Base-by-base conservation (phyloP, 1,139 yeast genomes). In the Debaryomyces fabryi region DNA sequence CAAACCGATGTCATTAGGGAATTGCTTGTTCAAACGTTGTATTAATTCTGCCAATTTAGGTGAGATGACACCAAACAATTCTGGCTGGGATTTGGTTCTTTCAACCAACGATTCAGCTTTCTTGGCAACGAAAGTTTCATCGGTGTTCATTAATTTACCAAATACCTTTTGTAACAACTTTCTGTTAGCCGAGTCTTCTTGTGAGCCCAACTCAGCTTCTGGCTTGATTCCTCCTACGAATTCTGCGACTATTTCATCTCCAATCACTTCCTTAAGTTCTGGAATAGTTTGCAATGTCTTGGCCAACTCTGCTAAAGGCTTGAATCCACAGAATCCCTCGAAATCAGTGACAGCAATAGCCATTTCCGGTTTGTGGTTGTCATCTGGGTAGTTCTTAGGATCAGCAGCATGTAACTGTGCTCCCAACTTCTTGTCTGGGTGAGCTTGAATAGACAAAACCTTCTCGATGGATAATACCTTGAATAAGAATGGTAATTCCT, bases 361-460 rank as follows among this genome's bases (percentile, higher is more conserved):
- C 98, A 93, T 95, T 70, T 93, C 99, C 20, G 99, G 99, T 76
- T 93, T 93, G 72, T 93, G 99, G 75, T 93, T 93, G 65, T 85
- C 96, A 71, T 93, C 99, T 3, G 98, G 99, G 68, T 95, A 93
- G 71, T 93, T 88, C 60, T 85, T 84, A 48, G 99, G 98, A 71
- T 93, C 98, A 29, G 78, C 71, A 12, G 80, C 78, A 64, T 88
- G 96, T 61, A 93, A 77, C 55, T 82, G 82, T 40, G 80, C 83
- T 35, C 88, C 99, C 49, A 93, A 76, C 25, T 76, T 69, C 72
- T 93, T 93, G 71, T 93, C 98, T 25, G 99, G 99, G 64, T 93
- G 99, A 16, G 99, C 98, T 72, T 93, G 99, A 66, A 93, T 92
- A 15, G 95, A 85, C 61, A 93, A 80, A 16, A 96, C 99, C 69